Evolutionary conservation across 1,284 basidiomycete species (phyloP).

Genomic region (Heterobasidion parviporum): DNA sequence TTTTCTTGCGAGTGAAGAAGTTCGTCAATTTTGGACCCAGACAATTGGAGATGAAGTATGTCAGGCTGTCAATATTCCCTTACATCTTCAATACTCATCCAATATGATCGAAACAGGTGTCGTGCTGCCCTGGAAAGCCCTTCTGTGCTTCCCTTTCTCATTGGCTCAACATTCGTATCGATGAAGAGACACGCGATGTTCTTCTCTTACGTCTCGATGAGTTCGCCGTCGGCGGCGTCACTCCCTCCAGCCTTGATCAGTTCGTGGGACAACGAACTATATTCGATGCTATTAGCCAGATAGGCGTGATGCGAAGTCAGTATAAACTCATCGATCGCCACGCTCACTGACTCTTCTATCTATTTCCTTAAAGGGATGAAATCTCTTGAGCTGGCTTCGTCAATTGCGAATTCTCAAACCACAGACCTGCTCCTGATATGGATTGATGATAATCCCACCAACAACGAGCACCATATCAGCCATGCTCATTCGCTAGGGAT

Average conservation of each 20-base stretch:
- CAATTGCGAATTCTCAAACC: background rate
- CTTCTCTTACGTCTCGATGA: constrained; percentile 6
- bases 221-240: constrained; percentile 4
- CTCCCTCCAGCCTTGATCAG: constrained; percentile 5
- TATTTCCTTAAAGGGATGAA: background rate
- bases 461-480: constrained; percentile 1
- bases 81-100: background rate
- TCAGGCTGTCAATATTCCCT: background rate
- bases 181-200: constrained; percentile 1
- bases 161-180: background rate
- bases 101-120: background rate
- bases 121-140: background rate
- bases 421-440: constrained; percentile 7
- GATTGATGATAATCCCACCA: constrained; percentile 8
- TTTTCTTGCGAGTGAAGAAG: background rate
- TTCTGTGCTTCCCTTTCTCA: constrained; percentile 1
- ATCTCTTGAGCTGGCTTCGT: background rate
- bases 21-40: background rate
- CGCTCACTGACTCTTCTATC: background rate
- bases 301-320: background rate
- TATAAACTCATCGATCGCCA: background rate
- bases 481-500: constrained; percentile 4
- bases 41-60: background rate
- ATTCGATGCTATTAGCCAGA: background rate
- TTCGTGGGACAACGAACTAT: constrained; percentile 3